Conservation (phyloP, 768 basidiomycete genomes). For the Trametes maxima region DNA sequence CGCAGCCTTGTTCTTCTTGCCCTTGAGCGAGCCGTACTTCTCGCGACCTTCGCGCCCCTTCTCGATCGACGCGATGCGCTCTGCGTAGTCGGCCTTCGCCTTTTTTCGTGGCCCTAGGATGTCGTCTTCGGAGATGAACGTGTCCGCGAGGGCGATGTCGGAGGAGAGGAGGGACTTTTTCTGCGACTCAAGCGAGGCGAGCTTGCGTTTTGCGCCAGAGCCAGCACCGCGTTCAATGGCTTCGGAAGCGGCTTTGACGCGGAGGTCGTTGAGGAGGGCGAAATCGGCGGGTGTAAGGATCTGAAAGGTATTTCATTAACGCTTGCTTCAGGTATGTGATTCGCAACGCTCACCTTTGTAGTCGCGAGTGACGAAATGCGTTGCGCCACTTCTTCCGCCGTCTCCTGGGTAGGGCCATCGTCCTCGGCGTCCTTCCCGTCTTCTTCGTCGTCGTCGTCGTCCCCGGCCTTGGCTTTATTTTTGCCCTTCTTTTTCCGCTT, state of each 20-base stretch:
- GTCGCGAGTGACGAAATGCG: constrained; percentile 73
- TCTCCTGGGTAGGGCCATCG: constrained; percentile 7
- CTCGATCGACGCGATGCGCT: constrained; percentile 87
- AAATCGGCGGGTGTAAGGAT: constrained; percentile 98
- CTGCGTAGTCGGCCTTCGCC: constrained; percentile 89
- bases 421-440: constrained; percentile 60
- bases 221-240: constrained; percentile 73
- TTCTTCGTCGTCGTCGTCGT: constrained; percentile 56
- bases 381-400: constrained; percentile 32
- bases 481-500: constrained; percentile 24
- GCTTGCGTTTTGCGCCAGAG: constrained; percentile 84
- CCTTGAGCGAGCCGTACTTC: constrained; percentile 87
- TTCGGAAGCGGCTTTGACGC: constrained; percentile 73
- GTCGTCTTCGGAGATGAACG: constrained; percentile 85
- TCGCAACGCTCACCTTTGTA: constrained; percentile 60
- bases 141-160: constrained; percentile 46
- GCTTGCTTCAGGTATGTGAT: background rate
- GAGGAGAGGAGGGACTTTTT: constrained; percentile 53
- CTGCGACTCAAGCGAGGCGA: constrained; percentile 74
- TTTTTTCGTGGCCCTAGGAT: constrained; percentile 95
- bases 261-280: constrained; percentile 85
- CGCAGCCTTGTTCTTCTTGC: constrained; percentile 84
- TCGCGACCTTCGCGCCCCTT: constrained; percentile 94
- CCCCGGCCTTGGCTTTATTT: constrained; percentile 26
- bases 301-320: constrained; percentile 41